Conservation (phyloP, 192 early-diverging fungal species). For the Coemansia sp. region DNA sequence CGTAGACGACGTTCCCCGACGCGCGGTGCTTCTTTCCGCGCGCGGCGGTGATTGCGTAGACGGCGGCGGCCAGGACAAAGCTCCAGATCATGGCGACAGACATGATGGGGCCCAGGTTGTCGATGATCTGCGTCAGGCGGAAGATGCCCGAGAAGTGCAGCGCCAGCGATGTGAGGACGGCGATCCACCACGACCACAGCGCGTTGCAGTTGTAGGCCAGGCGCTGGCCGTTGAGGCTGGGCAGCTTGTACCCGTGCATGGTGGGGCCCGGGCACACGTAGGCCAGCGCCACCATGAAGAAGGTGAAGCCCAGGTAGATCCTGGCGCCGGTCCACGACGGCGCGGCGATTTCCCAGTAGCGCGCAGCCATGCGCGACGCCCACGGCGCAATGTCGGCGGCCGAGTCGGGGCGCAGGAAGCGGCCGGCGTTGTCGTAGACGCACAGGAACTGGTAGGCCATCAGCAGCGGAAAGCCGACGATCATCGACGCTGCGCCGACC, state of each 20-base stretch:
- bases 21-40: constrained; percentile 74
- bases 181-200: constrained; percentile 64
- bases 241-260: constrained; percentile 69
- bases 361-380: constrained; percentile 49
- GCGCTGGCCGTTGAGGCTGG: constrained; percentile 68
- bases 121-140: constrained; percentile 63
- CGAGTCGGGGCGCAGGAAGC: constrained; percentile 56
- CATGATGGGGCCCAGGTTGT: constrained; percentile 65
- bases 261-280: constrained; percentile 68
- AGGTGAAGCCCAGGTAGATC: constrained; percentile 64
- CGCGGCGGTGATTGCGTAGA: constrained; percentile 63
- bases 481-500: constrained; percentile 68
- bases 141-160: constrained; percentile 72
- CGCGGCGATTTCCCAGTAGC: constrained; percentile 58
- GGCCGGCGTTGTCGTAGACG: constrained; percentile 68
- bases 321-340: constrained; percentile 60
- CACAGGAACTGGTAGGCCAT: constrained; percentile 79
- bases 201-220: constrained; percentile 90
- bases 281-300: constrained; percentile 64
- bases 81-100: constrained; percentile 67
- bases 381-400: constrained; percentile 47
- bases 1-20: constrained; percentile 84
- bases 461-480: constrained; percentile 69
- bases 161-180: constrained; percentile 58
- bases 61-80: constrained; percentile 65